These are phyloP conservation scores for Talaromyces sp. DNA, from an alignment of 2,329 filamentous ascomycete genomes.

Conservation along the genomic window DNA sequence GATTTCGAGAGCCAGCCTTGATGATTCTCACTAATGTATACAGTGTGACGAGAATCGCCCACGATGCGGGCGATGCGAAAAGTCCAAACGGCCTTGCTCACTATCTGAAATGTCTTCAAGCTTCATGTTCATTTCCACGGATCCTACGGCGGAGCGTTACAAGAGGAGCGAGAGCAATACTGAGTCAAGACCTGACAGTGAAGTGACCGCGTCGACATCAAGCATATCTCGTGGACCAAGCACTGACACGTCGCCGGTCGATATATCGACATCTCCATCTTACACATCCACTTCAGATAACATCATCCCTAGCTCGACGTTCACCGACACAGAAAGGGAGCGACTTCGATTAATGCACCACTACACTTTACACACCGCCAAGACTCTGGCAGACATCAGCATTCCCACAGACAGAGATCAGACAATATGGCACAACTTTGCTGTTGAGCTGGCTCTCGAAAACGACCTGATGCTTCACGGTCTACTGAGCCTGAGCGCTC, in stretches of 20 bases:
- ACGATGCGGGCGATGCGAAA: slow-evolving; percentile 14
- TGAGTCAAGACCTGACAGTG: not conserved
- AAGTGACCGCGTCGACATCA: not conserved
- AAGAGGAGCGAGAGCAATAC: not conserved
- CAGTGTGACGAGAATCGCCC: slow-evolving; percentile 8
- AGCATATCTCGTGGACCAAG: not conserved
- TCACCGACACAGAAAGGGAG: slow-evolving; percentile 10
- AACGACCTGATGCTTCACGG: slow-evolving; percentile 15
- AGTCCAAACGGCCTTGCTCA: slow-evolving; percentile 2
- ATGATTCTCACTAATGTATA: not conserved
- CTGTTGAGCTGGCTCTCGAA: slow-evolving; percentile 13
- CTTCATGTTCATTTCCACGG: slow-evolving; percentile 15
- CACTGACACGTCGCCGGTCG: not conserved
- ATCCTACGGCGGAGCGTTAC: not conserved
- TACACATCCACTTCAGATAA: not conserved
- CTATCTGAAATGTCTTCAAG: slow-evolving; percentile 8
- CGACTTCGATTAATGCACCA: slow-evolving; percentile 11
- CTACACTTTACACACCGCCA: slow-evolving; percentile 13
- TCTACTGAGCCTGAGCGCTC: slow-evolving; percentile 11
- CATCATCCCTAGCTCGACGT: not conserved
- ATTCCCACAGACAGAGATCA: slow-evolving; percentile 6
- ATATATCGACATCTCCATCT: not conserved
- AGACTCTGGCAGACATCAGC: slow-evolving; percentile 9
- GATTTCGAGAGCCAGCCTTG: not conserved
- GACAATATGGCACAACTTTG: slow-evolving; percentile 7